These are phyloP conservation scores for Colletotrichum aenigma DNA, from an alignment of 2,329 filamentous ascomycete species.

Conservation along the genomic window DNA sequence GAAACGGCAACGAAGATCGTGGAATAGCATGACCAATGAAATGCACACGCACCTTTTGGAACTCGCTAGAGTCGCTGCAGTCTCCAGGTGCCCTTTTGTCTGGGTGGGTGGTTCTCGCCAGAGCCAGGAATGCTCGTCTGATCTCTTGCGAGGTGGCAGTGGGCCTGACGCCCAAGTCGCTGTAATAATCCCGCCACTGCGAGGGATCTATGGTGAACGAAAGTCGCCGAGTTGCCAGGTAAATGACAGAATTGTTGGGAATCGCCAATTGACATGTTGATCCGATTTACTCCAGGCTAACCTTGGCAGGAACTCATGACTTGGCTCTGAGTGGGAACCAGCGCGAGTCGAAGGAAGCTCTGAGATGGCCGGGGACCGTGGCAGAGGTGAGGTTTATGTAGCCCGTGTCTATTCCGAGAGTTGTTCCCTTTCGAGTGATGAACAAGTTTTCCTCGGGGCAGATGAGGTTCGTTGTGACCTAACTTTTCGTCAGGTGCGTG, in stretches of 20 bases:
- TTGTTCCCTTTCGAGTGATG: no score
- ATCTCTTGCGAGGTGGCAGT: not conserved
- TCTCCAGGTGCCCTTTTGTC: not conserved
- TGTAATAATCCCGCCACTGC: not conserved
- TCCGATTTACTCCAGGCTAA: no score
- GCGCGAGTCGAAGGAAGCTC: no score
- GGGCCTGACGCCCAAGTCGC: not conserved
- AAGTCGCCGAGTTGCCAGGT: accelerated
- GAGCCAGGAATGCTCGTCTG: not conserved
- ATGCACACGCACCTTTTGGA: not conserved
- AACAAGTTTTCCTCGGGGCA: no score
- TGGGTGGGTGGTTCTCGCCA: not conserved
- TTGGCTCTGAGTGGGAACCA: no score
- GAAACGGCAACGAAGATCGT: no score
- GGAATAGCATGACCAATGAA: no score
- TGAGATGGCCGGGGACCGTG: no score
- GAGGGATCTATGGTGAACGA: not conserved
- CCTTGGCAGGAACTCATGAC: no score
- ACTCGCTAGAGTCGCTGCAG: not conserved
- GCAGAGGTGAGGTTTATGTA: no score
- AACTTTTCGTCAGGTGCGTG: not conserved
- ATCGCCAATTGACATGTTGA: not conserved
- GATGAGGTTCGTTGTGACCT: no score
- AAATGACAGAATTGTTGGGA: accelerated
- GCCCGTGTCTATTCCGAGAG: no score